These are phyloP conservation scores for Epichloe sp. DNA, from an alignment of 2,329 filamentous ascomycete genomes.

Conservation along the genomic window DNA sequence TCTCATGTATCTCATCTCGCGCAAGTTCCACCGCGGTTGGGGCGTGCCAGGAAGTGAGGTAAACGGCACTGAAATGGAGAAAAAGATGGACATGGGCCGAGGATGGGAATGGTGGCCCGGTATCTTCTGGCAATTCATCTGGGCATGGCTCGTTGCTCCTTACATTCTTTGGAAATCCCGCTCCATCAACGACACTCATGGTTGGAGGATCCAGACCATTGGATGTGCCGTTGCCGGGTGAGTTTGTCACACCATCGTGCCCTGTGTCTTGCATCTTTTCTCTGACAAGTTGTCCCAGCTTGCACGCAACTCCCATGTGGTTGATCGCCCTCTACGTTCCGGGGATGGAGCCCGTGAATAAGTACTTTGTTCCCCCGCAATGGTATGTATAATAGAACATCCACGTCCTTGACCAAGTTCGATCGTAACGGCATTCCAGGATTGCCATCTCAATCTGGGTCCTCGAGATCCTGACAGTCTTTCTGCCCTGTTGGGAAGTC, in stretches of 20 bases:
- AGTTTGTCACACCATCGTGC: slow-evolving; percentile 6
- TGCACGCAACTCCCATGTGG: slow-evolving; percentile 53
- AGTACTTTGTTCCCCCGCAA: slow-evolving; percentile 41
- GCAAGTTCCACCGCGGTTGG: slow-evolving; percentile 25
- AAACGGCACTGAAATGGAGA: slow-evolving; percentile 31
- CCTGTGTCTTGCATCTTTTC: background rate
- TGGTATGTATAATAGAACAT: slow-evolving; percentile 32
- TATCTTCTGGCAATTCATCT: slow-evolving; percentile 47
- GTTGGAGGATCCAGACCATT: slow-evolving; percentile 51
- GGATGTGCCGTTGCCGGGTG: slow-evolving; percentile 30
- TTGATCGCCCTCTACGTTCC: slow-evolving; percentile 40
- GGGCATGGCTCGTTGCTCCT: slow-evolving; percentile 38
- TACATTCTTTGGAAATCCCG: slow-evolving; percentile 41
- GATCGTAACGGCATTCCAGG: slow-evolving; percentile 9
- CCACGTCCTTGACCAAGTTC: slow-evolving; percentile 27
- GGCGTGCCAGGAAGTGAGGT: slow-evolving; percentile 49
- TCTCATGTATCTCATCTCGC: slow-evolving; percentile 45
- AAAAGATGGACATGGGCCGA: slow-evolving; percentile 27
- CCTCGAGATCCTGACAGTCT: slow-evolving; percentile 48
- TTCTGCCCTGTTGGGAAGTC: slow-evolving; percentile 49
- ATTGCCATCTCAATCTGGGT: slow-evolving; percentile 41
- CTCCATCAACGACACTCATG: slow-evolving; percentile 48
- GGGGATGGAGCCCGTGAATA: slow-evolving; percentile 21
- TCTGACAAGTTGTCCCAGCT: slow-evolving; percentile 19
- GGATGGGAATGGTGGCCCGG: slow-evolving; percentile 57